A percentile compares a stretch with the other conserved stretches of the same genome.
Evolutionary conservation across 129 eudicot species (phyloP).

Genomic region (Chrysanthemum lavandulifolium): DNA sequence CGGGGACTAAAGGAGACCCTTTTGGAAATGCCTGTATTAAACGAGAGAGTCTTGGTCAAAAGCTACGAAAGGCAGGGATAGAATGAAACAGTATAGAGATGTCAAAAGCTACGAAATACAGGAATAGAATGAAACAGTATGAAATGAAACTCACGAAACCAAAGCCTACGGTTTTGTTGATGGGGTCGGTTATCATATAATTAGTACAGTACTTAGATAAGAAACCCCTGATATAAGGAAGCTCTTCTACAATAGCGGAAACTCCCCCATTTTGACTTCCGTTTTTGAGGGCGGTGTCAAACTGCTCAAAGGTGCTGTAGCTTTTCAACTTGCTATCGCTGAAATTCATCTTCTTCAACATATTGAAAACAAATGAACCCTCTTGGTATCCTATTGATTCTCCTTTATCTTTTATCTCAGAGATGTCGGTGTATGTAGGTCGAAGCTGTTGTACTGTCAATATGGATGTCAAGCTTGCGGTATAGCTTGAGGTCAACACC

Average conservation of each 20-base stretch:
- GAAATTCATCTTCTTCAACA: background rate
- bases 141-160: background rate
- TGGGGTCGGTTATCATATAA: background rate
- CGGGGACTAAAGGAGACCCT: constrained; percentile 16
- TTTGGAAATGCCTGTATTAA: constrained; percentile 21
- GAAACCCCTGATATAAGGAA: background rate
- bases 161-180: constrained; percentile 3
- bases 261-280: constrained; percentile 8
- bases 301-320: background rate
- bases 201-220: background rate
- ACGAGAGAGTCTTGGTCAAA: too few species aligned
- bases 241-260: background rate
- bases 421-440: too few species aligned
- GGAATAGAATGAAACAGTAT: background rate
- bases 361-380: background rate
- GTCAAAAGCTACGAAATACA: background rate
- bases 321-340: background rate
- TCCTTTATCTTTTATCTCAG: too few species aligned
- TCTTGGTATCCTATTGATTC: constrained; percentile 21
- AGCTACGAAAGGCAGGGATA: too few species aligned
- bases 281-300: background rate
- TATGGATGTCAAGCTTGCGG: too few species aligned
- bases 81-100: too few species aligned
- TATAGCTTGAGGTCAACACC: too few species aligned
- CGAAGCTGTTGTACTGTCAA: too few species aligned